phyloP scores from a whole-genome alignment of 768 basidiomycete genomes.

The Psilocybe cyanescens region DNA sequence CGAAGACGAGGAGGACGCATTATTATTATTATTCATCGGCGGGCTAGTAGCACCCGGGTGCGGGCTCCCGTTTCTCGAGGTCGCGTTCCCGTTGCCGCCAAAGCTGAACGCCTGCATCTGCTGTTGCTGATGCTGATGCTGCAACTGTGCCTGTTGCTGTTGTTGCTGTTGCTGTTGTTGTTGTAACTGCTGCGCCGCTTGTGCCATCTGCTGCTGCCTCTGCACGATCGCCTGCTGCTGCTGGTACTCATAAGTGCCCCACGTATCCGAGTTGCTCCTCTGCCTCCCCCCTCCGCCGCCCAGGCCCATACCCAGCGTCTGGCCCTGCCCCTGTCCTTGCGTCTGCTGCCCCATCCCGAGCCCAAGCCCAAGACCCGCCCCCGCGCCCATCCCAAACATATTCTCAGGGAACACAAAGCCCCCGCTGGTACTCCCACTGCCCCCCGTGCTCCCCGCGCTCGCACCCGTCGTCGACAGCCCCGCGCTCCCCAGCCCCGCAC shows the following conservation, averaged over 20 bases:
- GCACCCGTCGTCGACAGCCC: not conserved
- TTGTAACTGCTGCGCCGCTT: not conserved
- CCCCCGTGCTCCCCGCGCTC: not conserved
- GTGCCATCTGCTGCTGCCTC: slow-evolving; percentile 4
- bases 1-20: not conserved
- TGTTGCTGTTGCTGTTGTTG: slow-evolving; percentile 22
- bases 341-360: slow-evolving; percentile 11
- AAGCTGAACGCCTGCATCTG: slow-evolving; percentile 34
- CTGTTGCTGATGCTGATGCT: slow-evolving; percentile 18
- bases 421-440: not conserved
- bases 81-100: slow-evolving; percentile 19
- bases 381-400: not conserved
- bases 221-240: slow-evolving; percentile 11
- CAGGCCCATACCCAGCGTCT: not conserved
- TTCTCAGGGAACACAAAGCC: not conserved
- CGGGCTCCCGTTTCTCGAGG: not conserved
- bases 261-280: slow-evolving; percentile 65
- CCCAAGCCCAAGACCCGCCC: not conserved
- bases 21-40: slow-evolving; percentile 1
- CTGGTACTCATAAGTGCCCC: slow-evolving; percentile 16
- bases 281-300: slow-evolving; percentile 29
- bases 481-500: not conserved
- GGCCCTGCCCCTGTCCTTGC: slow-evolving; percentile 20
- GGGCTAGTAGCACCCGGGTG: not conserved
- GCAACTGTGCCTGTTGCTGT: slow-evolving; percentile 18